Evolutionary conservation across 331 rosid genomes (phyloP), one percentile per base, ranked within the genome.

Genomic region (Prunus yedoensis): DNA sequence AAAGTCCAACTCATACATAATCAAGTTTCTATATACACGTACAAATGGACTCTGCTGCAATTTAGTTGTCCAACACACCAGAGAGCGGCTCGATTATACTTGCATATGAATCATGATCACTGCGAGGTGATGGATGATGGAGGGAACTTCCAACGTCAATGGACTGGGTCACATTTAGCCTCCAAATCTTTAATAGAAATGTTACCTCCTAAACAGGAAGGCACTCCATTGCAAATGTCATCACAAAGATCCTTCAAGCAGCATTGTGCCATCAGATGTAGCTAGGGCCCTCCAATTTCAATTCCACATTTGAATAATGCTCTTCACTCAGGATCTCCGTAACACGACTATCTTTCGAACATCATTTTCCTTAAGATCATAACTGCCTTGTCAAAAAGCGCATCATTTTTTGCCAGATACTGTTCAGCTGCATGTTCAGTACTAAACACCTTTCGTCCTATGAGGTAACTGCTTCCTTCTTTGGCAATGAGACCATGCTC

Each of bases 401-500:
- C 82, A 41, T 75, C 84, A 60, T 80, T 87, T 66, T 87, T 64
- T 8, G 83, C 84, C 74, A 89, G 81, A 87, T 71, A 81, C 30
- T 23, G 69, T 80, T 88, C 86, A 11, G 91, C 96, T 59, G 70
- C 84, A 74, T 79, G 81, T 76, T 83, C 84, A 70, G 64, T 75
- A 41, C 83, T 56, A 49, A 89, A 86, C 72, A 69, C 66, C 16
- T 62, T n/a, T 71, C 91, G 87, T 54, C 87, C 90, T 45, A 94
- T 84, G 16, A 76, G 58, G 84, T 86, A 94, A 79, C 57, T 83
- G 46, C 74, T 81, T 62, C 87, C 92, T 73, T 86, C 85, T 81
- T 79, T 82, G 28, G 78, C 50, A 76, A 94, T 78, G 68, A 83
- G 32, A 78, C 95, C 90, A 62, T 87, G 89, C 58, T 91, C 91